Base-by-base conservation (phyloP, 1,139 yeast species). In the Pichia sp. region DNA sequence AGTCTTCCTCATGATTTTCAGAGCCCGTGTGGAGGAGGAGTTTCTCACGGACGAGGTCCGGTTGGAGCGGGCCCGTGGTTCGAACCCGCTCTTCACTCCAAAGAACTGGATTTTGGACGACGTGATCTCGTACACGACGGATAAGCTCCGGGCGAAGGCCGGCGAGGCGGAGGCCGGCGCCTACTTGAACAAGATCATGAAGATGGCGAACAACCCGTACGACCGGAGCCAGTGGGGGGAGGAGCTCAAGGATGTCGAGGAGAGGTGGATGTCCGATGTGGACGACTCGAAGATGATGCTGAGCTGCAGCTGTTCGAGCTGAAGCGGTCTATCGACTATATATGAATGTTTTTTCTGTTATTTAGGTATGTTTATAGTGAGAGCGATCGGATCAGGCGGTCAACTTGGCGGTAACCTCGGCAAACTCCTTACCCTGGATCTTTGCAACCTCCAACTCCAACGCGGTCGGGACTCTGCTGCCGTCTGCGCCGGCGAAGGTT, bases 71-170 rank as follows among this genome's bases (percentile, higher is more conserved):
- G 80, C 90, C 57, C 64, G 71, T 12, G 54, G 61, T 2, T 75
- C 73, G 53, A 93, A 93, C 65, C 99, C 99, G 2, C 66, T 80
- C 43, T 92, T 93, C 65, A 77, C 88, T 16, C 95, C 97, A 17
- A 78, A 93, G 58, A 87, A 85, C 61, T 90, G 96, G 93, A 84
- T 92, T 52, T 73, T 93, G 54, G 92, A 90, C 55, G 93, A 91
- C 59, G 97, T 90, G 0, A 85, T 89, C 53, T 75, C 78, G 36
- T 71, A 72, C 51, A 75, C 81, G 0, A 55, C 54, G 2, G 55
- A 49, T 7, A 51, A 51, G 29, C 9, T 59, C 5, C 20, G 40
- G 20, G 44, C 40, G 1, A 49, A 49, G 17, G 70, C 73, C 50
- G 75, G 73, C 9, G 67, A 72, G 27, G 66, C 68, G 16, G 67